Conservation (phyloP, 2,329 filamentous ascomycete genomes). For the Pseudocercospora musae region DNA sequence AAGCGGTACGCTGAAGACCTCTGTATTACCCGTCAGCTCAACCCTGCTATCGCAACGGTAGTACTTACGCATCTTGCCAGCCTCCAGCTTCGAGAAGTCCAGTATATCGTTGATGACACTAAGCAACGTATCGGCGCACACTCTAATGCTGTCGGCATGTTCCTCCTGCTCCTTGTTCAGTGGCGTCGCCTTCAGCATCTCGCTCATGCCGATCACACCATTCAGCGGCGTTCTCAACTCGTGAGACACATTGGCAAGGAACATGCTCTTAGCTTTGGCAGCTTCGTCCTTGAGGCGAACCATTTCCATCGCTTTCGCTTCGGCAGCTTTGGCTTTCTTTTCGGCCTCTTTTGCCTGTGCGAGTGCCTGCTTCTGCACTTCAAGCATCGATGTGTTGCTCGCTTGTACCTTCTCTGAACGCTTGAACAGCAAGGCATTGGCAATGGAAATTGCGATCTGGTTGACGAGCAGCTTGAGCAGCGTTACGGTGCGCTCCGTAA, state of each 20-base stretch:
- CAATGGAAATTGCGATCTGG: constrained; percentile 66
- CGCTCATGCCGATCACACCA: constrained; percentile 57
- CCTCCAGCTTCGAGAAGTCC: constrained; percentile 53
- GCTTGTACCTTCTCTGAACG: constrained; percentile 73
- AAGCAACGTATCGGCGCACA: constrained; percentile 58
- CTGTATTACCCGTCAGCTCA: neutral
- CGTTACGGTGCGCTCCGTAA: constrained; percentile 63
- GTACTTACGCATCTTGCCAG: constrained; percentile 47
- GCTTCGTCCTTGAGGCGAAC: constrained; percentile 80
- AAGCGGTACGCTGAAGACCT: constrained; percentile 58
- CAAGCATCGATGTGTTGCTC: constrained; percentile 74
- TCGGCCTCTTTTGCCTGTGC: constrained; percentile 70
- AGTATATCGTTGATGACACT: constrained; percentile 54
- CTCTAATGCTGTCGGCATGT: constrained; percentile 61
- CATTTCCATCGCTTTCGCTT: constrained; percentile 72
- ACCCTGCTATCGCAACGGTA: neutral
- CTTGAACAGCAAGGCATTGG: constrained; percentile 62
- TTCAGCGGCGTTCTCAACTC: constrained; percentile 59
- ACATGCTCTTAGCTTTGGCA: constrained; percentile 78
- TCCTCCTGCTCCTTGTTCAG: constrained; percentile 58
- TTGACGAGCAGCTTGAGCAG: constrained; percentile 67
- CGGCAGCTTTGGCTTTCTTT: constrained; percentile 71
- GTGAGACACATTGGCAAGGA: constrained; percentile 55
- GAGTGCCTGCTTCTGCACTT: constrained; percentile 70
- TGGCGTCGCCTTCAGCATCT: constrained; percentile 57